These are phyloP conservation scores for Dendryphion nanum DNA, from an alignment of 2,329 filamentous ascomycete genomes.

Conservation along the genomic window DNA sequence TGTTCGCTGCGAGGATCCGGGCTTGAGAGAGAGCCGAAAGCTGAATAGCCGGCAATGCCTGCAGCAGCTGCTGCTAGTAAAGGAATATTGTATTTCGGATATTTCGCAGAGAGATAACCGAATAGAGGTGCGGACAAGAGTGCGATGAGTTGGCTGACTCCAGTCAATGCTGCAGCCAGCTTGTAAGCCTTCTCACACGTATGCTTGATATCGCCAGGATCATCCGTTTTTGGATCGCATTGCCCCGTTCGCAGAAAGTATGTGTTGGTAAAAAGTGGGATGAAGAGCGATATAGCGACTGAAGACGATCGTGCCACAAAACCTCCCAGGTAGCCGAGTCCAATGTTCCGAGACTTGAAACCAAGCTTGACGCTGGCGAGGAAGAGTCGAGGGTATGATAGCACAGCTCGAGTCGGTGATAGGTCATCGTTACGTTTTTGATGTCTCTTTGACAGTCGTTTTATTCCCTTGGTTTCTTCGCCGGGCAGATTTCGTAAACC, in stretches of 20 bases:
- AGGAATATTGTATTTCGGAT: constrained; percentile 66
- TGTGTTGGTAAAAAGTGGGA: constrained; percentile 88
- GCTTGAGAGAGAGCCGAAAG: constrained; percentile 73
- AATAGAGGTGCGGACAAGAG: constrained; percentile 83
- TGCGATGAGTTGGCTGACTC: constrained; percentile 82
- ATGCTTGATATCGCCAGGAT: constrained; percentile 68
- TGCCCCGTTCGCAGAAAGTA: constrained; percentile 81
- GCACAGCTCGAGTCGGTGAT: constrained; percentile 60
- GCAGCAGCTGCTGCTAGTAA: constrained; percentile 68
- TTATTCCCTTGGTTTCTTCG: constrained; percentile 75
- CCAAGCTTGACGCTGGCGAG: constrained; percentile 56
- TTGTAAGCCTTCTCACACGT: constrained; percentile 86
- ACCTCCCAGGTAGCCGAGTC: constrained; percentile 85
- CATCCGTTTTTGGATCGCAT: constrained; percentile 57
- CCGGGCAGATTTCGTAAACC: constrained; percentile 68
- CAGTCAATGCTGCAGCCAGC: constrained; percentile 81
- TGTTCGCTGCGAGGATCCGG: constrained; percentile 72
- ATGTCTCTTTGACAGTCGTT: constrained; percentile 31
- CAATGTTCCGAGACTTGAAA: constrained; percentile 73
- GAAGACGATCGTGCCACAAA: constrained; percentile 94
- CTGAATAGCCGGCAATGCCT: constrained; percentile 74
- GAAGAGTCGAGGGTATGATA: constrained; percentile 50
- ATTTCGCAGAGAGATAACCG: constrained; percentile 76
- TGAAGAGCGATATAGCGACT: constrained; percentile 91
- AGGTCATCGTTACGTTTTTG: constrained; percentile 19